Evolutionary conservation across 106 monocot species (phyloP).

Genomic region (Dioscorea alata): DNA sequence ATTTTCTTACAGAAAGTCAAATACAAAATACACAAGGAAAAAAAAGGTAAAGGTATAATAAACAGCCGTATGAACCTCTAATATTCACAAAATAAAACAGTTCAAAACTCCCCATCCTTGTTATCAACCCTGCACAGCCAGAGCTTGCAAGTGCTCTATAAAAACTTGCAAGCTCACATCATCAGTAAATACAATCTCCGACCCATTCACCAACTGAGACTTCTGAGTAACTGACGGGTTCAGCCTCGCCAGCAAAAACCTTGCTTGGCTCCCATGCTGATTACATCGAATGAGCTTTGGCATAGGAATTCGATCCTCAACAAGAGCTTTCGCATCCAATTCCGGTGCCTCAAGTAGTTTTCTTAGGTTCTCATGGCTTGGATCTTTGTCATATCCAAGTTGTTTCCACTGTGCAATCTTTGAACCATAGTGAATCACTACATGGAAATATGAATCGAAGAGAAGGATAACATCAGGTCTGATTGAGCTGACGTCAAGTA

Average conservation of each 20-base stretch:
- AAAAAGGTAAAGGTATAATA: no score
- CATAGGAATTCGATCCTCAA: slow-evolving; percentile 61
- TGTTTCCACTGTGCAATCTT: slow-evolving; percentile 80
- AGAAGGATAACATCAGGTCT: slow-evolving; percentile 72
- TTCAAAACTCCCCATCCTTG: no score
- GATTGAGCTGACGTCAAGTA: slow-evolving; percentile 83
- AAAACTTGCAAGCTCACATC: slow-evolving; percentile 92
- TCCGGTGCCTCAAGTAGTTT: slow-evolving; percentile 85
- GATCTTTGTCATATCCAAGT: slow-evolving; percentile 63
- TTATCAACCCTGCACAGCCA: slow-evolving; percentile 77
- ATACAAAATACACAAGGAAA: no score
- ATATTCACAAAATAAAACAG: no score
- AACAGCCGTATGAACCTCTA: no score
- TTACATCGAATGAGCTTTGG: slow-evolving; percentile 86
- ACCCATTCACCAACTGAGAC: slow-evolving; percentile 39
- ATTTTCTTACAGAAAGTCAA: no score
- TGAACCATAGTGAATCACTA: slow-evolving; percentile 90
- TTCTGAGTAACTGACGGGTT: slow-evolving; percentile 91
- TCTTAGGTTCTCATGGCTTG: slow-evolving; percentile 73
- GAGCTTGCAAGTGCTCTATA: slow-evolving; percentile 82
- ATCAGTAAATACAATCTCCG: slow-evolving; percentile 78
- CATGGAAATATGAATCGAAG: slow-evolving; percentile 86
- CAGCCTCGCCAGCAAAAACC: slow-evolving; percentile 79
- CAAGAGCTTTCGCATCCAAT: slow-evolving; percentile 55
- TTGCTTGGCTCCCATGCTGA: slow-evolving; percentile 92